These are phyloP conservation scores for Friedmanniomyces simplex DNA, from an alignment of 495 filamentous ascomycete species.

Conservation along the genomic window DNA sequence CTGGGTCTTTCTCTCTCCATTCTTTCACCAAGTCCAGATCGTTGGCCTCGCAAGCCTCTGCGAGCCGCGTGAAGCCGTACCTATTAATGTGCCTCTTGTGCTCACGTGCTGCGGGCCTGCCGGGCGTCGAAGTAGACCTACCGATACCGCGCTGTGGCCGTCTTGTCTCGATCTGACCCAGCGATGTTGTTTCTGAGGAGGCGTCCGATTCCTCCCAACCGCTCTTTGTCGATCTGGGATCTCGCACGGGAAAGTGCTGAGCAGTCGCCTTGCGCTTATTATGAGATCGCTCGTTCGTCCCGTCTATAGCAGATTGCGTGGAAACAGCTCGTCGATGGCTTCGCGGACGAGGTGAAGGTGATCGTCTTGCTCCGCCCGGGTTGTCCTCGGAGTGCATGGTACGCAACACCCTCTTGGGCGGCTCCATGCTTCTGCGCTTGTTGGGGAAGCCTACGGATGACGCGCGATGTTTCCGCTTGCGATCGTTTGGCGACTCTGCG, in stretches of 20 bases:
- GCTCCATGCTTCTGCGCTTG: slow-evolving; percentile 21
- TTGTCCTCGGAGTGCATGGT: slow-evolving; percentile 13
- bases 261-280: slow-evolving; percentile 3
- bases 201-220: slow-evolving; percentile 20
- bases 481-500: slow-evolving; percentile 8
- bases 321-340: slow-evolving; percentile 19
- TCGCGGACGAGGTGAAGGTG: slow-evolving; percentile 15
- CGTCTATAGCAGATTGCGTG: slow-evolving; percentile 16
- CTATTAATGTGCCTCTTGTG: slow-evolving; percentile 77
- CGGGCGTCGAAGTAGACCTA: slow-evolving; percentile 21
- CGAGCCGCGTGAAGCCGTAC: slow-evolving; percentile 73
- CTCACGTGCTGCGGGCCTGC: slow-evolving; percentile 27
- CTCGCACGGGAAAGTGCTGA: slow-evolving; percentile 9
- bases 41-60: slow-evolving; percentile 70
- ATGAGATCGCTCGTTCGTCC: neutral
- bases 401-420: slow-evolving; percentile 8
- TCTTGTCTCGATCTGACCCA: slow-evolving; percentile 8
- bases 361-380: slow-evolving; percentile 1
- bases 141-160: slow-evolving; percentile 15
- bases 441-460: slow-evolving; percentile 12
- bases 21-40: slow-evolving; percentile 60
- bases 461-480: slow-evolving; percentile 20
- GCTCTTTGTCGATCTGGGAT: slow-evolving; percentile 3
- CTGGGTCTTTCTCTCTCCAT: slow-evolving; percentile 61
- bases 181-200: slow-evolving; percentile 21